These are phyloP conservation scores for Auricularia sp. DNA, from an alignment of 768 basidiomycete species.

Conservation along the genomic window DNA sequence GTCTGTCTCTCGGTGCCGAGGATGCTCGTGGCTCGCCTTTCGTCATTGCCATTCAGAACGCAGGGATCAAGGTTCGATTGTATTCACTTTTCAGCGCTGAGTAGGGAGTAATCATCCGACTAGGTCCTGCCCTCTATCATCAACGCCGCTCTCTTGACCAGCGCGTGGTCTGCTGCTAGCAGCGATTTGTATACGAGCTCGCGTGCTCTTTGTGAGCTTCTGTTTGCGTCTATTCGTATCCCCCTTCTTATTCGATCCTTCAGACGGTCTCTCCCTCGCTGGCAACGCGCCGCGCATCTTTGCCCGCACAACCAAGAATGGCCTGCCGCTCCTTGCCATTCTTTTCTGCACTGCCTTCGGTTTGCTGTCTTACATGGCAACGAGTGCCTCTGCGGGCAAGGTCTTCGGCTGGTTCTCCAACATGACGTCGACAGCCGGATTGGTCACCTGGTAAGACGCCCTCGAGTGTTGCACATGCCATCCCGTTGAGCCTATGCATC, in stretches of 20 bases:
- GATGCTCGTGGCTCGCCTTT: slow-evolving; percentile 76
- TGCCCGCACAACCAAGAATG: slow-evolving; percentile 45
- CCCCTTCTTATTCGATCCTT: not conserved
- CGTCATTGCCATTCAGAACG: slow-evolving; percentile 77
- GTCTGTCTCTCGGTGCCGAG: slow-evolving; percentile 42
- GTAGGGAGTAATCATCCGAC: not conserved
- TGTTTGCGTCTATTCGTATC: slow-evolving; percentile 4
- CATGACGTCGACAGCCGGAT: slow-evolving; percentile 29
- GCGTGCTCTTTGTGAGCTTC: slow-evolving; percentile 63
- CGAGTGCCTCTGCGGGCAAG: slow-evolving; percentile 49
- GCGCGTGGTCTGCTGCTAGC: slow-evolving; percentile 87
- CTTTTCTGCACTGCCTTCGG: slow-evolving; percentile 59
- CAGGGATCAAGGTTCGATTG: slow-evolving; percentile 63
- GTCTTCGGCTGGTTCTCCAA: slow-evolving; percentile 69
- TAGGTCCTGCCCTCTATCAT: slow-evolving; percentile 38
- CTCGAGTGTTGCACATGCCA: slow-evolving; percentile 13
- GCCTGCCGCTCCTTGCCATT: slow-evolving; percentile 70
- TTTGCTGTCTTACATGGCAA: slow-evolving; percentile 53
- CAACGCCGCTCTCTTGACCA: slow-evolving; percentile 74
- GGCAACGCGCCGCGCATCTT: slow-evolving; percentile 83
- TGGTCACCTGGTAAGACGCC: slow-evolving; percentile 24
- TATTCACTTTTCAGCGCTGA: not conserved
- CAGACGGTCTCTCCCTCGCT: slow-evolving; percentile 69
- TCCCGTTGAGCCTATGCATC: slow-evolving; percentile 45
- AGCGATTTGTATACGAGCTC: slow-evolving; percentile 87